Conservation (phyloP, 2,329 filamentous ascomycete genomes). For the Aspergillus jensenii region DNA sequence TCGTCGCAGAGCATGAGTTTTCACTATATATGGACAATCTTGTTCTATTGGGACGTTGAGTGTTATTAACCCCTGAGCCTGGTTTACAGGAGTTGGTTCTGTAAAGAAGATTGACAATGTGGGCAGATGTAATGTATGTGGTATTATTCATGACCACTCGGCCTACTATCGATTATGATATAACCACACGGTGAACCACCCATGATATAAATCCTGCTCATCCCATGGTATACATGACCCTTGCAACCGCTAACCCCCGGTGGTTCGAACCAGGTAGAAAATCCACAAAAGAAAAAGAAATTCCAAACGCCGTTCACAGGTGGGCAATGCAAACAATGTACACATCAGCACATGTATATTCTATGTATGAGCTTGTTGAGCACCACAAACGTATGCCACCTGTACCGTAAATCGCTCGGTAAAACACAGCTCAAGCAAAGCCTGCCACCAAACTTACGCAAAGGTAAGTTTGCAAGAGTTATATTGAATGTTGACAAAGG, state of each 20-base stretch:
- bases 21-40: neutral
- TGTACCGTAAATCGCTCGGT: neutral
- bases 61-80: neutral
- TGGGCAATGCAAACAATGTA: conserved; percentile 4
- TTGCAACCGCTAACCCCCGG: conserved; percentile 7
- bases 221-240: conserved; percentile 18
- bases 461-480: neutral
- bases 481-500: neutral
- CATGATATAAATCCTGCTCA: conserved; percentile 21
- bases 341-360: neutral
- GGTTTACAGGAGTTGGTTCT: neutral
- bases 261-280: conserved; percentile 6
- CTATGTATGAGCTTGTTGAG: neutral
- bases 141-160: conserved; percentile 15
- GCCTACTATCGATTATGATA: conserved; percentile 19
- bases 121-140: conserved; percentile 8
- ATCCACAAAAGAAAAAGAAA: neutral
- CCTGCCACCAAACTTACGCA: neutral
- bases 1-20: neutral
- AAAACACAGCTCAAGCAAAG: neutral
- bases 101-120: neutral
- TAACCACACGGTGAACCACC: conserved; percentile 17
- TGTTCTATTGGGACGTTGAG: neutral
- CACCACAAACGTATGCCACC: neutral
- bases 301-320: conserved; percentile 12